Percentiles rank a stretch among this genome's conserved stretches.
Evolutionary conservation across 2,329 filamentous ascomycete species (phyloP).

Genomic region (Phaeosphaeriaceae sp.): DNA sequence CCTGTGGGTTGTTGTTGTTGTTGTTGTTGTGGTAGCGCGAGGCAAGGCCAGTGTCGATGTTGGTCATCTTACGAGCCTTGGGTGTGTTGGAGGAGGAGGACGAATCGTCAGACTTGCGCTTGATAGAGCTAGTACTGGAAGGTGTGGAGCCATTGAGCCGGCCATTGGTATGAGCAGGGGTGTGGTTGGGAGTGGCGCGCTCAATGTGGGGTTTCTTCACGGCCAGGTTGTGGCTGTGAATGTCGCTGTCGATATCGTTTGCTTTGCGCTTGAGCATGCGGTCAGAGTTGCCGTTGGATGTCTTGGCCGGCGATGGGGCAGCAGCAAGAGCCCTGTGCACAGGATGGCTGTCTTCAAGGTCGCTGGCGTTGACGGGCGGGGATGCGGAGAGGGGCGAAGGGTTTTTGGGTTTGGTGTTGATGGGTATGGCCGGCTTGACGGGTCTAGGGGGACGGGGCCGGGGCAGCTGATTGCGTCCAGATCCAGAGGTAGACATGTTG

Average conservation of each 20-base stretch:
- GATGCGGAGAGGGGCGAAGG: conserved; percentile 68
- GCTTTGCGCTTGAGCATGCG: conserved; percentile 50
- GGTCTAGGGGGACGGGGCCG: conserved; percentile 28
- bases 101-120: conserved; percentile 54
- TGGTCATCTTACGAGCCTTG: conserved; percentile 44
- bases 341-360: conserved; percentile 57
- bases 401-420: conserved; percentile 63
- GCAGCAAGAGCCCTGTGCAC: conserved; percentile 47
- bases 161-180: conserved; percentile 37
- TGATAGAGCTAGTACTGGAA: conserved; percentile 43
- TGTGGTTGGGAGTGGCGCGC: conserved; percentile 36
- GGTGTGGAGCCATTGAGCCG: conserved; percentile 37
- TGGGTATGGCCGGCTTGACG: conserved; percentile 38
- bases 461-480: conserved; percentile 26
- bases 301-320: conserved; percentile 43
- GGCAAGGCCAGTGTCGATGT: conserved; percentile 42
- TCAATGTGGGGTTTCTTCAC: conserved; percentile 43
- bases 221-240: conserved; percentile 44
- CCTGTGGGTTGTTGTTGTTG: conserved; percentile 37
- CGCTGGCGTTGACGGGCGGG: conserved; percentile 66
- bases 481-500: conserved; percentile 3
- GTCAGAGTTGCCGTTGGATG: conserved; percentile 39
- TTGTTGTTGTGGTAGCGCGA: conserved; percentile 45
- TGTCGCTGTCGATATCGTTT: conserved; percentile 46
- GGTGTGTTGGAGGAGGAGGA: conserved; percentile 31